Evolutionary conservation across 768 basidiomycete species (phyloP), one percentile per base, ranked within the genome.

Genomic region (Xerocomellus dryophilus): DNA sequence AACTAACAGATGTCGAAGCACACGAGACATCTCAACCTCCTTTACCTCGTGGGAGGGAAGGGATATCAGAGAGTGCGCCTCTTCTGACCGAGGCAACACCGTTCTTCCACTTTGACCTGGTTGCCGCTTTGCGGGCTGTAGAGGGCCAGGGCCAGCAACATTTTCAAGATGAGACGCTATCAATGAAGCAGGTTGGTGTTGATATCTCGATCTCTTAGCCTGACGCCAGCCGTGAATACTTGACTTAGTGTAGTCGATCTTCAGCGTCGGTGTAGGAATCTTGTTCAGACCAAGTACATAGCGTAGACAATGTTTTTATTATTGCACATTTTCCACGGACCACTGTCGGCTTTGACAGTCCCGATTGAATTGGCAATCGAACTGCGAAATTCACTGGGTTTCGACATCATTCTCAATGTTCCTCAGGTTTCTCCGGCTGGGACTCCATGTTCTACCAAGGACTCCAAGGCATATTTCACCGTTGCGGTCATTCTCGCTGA

Each of bases 81-180:
- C 62, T 87, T 38, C 66, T 84, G 29, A 68, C 76, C 1, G 58
- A 74, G 9, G 78, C 80, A 36, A 92, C 88, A 7, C 90, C 90
- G 9, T 91, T 85, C 78, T 96, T 98, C 86, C 96, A 98, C 74
- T 76, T 97, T 59, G 94, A 96, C 68, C 73, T 98, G 35, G 71
- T 77, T 31, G 76, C 78, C 3, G 92, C 92, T 36, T 83, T 93
- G 38, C 76, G 71, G 8, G 84, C 85, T 12, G 90, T 88, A 6
- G 88, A 90, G 64, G 70, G 72, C 29, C 29, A 51, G 15, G 49
- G 18, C 11, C 45, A 20, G 11, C 21, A 29, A 7, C 29, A 56
- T 20, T 58, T 43, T 14, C 43, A 45, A 8, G 46, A 34, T 23
- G 65, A 56, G 2, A 51, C 56, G 7, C 14, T 29, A 23, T 50